These are phyloP conservation scores for Talaromyces pinophilus DNA, from an alignment of 2,329 filamentous ascomycete species.

Conservation along the genomic window DNA sequence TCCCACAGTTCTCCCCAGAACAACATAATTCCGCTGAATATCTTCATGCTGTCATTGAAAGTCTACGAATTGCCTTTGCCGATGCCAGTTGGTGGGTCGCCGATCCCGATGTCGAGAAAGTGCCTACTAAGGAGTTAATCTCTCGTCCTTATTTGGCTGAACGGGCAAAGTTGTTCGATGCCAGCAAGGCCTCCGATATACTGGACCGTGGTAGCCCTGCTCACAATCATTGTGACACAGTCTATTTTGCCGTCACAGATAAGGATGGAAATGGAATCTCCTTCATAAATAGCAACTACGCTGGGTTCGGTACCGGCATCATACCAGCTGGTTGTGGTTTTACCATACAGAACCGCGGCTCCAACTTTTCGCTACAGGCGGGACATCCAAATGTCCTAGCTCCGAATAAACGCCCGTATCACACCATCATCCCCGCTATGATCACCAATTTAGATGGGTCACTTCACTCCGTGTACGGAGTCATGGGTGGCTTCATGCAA, in stretches of 20 bases:
- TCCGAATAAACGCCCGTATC: slow-evolving; percentile 86
- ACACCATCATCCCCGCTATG: slow-evolving; percentile 94
- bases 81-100: slow-evolving; percentile 89
- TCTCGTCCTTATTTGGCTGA: slow-evolving; percentile 72
- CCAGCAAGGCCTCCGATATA: slow-evolving; percentile 53
- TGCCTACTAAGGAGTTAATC: slow-evolving; percentile 71
- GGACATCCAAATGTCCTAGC: slow-evolving; percentile 78
- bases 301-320: slow-evolving; percentile 80
- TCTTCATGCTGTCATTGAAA: slow-evolving; percentile 84
- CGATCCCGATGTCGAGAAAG: slow-evolving; percentile 71
- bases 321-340: slow-evolving; percentile 86
- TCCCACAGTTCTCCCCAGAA: slow-evolving; percentile 66
- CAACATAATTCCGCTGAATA: slow-evolving; percentile 83
- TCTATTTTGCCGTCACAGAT: slow-evolving; percentile 89
- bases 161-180: slow-evolving; percentile 64
- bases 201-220: slow-evolving; percentile 78
- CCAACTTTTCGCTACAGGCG: slow-evolving; percentile 72
- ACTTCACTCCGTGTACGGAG: slow-evolving; percentile 84
- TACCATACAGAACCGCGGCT: slow-evolving; percentile 88
- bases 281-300: slow-evolving; percentile 96
- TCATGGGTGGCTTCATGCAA: slow-evolving; percentile 99
- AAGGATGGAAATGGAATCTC: slow-evolving; percentile 82
- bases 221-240: slow-evolving; percentile 83
- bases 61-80: slow-evolving; percentile 83
- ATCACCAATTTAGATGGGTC: slow-evolving; percentile 77